Base-by-base conservation (phyloP, 768 basidiomycete species). In the Paxillus involutus region DNA sequence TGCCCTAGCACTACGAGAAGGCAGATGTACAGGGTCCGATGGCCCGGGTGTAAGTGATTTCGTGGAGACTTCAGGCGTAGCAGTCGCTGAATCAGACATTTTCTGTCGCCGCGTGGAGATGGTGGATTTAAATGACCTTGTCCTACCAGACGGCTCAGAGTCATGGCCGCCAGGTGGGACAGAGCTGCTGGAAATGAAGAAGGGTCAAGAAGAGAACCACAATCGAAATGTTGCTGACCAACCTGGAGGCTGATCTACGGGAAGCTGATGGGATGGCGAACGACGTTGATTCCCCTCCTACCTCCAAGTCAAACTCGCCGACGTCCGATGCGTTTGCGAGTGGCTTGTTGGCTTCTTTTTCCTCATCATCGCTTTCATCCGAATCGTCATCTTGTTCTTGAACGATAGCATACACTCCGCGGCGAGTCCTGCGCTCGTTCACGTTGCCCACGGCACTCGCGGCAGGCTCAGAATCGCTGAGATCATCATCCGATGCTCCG, bases 321-420 rank as follows among this genome's bases (percentile, higher is more conserved):
- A 78, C 71, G 51, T 81, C 80, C 47, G 68, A 70, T 35, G 75
- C 78, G 49, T 73, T 70, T n/a, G 77, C 76, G 24, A 80, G 65
- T 19, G 80, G 78, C 30, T 75, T 73, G 56, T 77, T 73, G 49
- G 75, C 78, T 40, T 78, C 81, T 40, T 70, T 74, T 37, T 71
- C 69, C 51, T 83, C 80, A 45, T 82, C 81, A 24, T 84, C 80
- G 54, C 80, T 82, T 53, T 82, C 82, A 57, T 87, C 85, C 39
- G 81, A 81, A 47, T 83, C 81, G 19, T 84, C 80, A 51, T 79
- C 80, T 54, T 79, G 76, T 56, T 82, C 78, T 57, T 79, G 76
- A 57, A 85, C 71, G 39, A 89, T 80, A 29, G 87, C 86, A 66
- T 92, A 92, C 16, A 92, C 90, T 32, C 90, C 89, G 40, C 90